Conservation (phyloP, 495 filamentous ascomycete genomes). For the Lepidopterella palustris region DNA sequence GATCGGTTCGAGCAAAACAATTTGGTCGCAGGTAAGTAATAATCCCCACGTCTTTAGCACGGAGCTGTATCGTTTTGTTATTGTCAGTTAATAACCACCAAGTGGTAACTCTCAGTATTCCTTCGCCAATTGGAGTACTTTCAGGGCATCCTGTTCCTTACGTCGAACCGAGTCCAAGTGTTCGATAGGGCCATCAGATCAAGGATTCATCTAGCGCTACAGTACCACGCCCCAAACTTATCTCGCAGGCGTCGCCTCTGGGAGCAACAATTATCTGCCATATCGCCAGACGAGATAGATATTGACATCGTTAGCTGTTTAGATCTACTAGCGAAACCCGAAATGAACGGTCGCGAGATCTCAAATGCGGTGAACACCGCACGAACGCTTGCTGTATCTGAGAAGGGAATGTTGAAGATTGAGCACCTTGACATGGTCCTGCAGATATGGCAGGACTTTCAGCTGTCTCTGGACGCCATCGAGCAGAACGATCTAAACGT, state of each 20-base stretch:
- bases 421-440: conserved; percentile 32
- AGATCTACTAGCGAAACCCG: conserved; percentile 10
- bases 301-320: conserved; percentile 12
- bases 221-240: conserved; percentile 27
- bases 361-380: conserved; percentile 37
- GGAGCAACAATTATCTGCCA: conserved; percentile 7
- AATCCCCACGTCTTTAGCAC: background rate
- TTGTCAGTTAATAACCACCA: background rate
- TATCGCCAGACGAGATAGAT: conserved; percentile 1
- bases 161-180: conserved; percentile 23
- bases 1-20: conserved; percentile 17
- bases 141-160: conserved; percentile 26
- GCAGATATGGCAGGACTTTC: conserved; percentile 24
- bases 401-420: conserved; percentile 17
- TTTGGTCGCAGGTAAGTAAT: conserved; percentile 12
- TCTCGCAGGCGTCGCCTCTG: conserved; percentile 12
- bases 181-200: conserved; percentile 24
- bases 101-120: conserved; percentile 13
- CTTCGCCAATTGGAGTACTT: conserved; percentile 28
- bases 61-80: background rate
- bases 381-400: conserved; percentile 36
- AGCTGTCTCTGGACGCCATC: conserved; percentile 14
- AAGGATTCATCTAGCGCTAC: conserved; percentile 39
- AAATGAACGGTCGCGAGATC: conserved; percentile 37
- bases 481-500: background rate